Evolutionary conservation across 2,329 filamentous ascomycete species (phyloP).

Genomic region (Colletotrichum phormii): DNA sequence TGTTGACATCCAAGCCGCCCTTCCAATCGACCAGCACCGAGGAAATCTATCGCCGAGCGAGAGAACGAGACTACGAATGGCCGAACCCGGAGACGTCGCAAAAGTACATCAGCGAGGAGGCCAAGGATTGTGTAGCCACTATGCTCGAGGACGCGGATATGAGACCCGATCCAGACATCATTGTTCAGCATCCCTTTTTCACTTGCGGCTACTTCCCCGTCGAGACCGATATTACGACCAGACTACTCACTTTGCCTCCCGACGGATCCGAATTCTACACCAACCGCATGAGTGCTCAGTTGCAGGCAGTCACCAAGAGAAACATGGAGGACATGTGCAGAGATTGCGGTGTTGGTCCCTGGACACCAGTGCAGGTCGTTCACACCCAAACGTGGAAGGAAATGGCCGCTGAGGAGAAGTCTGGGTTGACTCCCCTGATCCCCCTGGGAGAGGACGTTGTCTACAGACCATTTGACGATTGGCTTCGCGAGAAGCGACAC

Average conservation of each 20-base stretch:
- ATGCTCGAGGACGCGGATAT: conserved; percentile 81
- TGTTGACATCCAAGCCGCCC: conserved; percentile 95
- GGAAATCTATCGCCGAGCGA: conserved; percentile 81
- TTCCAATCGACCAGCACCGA: conserved; percentile 94
- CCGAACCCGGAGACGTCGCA: conserved; percentile 73
- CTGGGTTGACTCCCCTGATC: conserved; percentile 72
- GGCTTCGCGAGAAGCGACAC: conserved; percentile 64
- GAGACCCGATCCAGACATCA: conserved; percentile 80
- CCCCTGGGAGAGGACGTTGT: conserved; percentile 72
- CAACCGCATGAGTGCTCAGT: conserved; percentile 56
- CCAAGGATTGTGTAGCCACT: conserved; percentile 81
- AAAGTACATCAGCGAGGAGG: conserved; percentile 79
- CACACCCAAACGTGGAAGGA: conserved; percentile 73
- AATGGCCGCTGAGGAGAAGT: conserved; percentile 75
- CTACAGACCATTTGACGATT: conserved; percentile 73
- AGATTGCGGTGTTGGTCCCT: conserved; percentile 70
- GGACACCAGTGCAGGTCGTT: conserved; percentile 57
- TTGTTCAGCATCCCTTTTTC: conserved; percentile 86
- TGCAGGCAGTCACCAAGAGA: conserved; percentile 58
- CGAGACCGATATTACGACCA: conserved; percentile 67
- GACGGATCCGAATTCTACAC: conserved; percentile 69
- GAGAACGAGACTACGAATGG: conserved; percentile 83
- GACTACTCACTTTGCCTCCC: conserved; percentile 68
- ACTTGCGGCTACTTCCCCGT: conserved; percentile 78
- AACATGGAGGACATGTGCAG: conserved; percentile 69